Evolutionary conservation across 176 grass and related monocot genomes (phyloP), one percentile per base, ranked within the genome.

Genomic region (Themeda triandra): DNA sequence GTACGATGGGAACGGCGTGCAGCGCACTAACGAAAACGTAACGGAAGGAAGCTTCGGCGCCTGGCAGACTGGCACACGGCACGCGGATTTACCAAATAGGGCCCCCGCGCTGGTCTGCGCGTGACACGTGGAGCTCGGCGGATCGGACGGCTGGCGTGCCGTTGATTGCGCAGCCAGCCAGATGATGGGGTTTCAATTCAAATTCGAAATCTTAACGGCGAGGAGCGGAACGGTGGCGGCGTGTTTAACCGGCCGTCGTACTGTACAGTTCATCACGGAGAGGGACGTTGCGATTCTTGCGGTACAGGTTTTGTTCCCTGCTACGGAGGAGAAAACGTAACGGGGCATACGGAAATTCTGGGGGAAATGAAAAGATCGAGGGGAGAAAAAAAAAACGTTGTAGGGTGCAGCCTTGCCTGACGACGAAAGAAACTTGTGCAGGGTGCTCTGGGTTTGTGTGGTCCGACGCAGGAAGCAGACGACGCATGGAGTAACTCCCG

Each of bases 121-220:
- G 2, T 3, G 84, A 86, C 88, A 79, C 67, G 88, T 66, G 58
- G 8, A 1, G 1, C 0, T 1, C 58, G 4, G 19, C 0, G n/a
- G 63, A 85, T 85, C 70, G 6, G 77, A 89, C 87, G 87, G 77
- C 17, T 39, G 46, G 40, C 45, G 3, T 11, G 21, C 35, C 32
- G 13, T 12, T 30, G 25, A 1, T 19, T 27, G 23, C 39, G 2
- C 10, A 19, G 18, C 21, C 49, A 35, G 17, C 51, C 6, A 19
- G 40, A 13, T 69, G 65, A 14, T 64, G 30, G 18, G 40, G 8
- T 65, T 79, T 45, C 30, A 11, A 23, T 54, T 10, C 23, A 9
- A 60, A 60, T 54, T 41, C 56, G n/a, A 60, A 60, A 60, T 25
- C 23, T 25, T 60, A 60, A 60, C 56, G 56, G 56, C n/a, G 56